phyloP scores from a whole-genome alignment of 2,329 filamentous ascomycete species.

The Colletotrichum plurivorum region DNA sequence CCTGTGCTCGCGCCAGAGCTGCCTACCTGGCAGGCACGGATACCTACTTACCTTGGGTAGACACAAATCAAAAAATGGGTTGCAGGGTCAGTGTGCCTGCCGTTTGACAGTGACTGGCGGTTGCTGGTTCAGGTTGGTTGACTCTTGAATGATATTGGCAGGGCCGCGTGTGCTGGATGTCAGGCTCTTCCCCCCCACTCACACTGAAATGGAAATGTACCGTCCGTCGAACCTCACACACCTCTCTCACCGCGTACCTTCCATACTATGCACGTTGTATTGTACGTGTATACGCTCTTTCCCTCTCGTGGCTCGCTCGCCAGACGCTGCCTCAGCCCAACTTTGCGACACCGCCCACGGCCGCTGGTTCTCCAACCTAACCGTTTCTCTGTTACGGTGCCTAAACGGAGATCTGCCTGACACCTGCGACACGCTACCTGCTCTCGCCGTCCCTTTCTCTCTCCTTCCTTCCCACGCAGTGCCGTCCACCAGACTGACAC shows the following conservation, averaged over 20 bases:
- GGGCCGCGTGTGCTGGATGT: constrained; percentile 15
- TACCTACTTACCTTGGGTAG: too few relatives aligned
- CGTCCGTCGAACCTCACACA: constrained; percentile 13
- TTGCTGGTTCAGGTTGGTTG: constrained; percentile 2
- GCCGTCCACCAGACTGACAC: constrained; percentile 30
- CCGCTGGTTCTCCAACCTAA: background rate
- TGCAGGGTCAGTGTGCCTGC: constrained; percentile 25
- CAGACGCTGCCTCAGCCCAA: constrained; percentile 12
- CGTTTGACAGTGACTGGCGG: constrained; percentile 2
- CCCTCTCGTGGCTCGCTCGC: background rate
- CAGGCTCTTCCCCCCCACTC: constrained; percentile 6
- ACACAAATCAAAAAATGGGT: background rate
- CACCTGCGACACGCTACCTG: background rate
- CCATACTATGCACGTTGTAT: background rate
- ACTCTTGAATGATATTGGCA: constrained; percentile 1
- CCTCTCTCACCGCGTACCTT: background rate
- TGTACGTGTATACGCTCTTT: background rate
- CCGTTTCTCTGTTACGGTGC: background rate
- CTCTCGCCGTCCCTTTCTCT: background rate
- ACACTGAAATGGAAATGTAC: constrained; percentile 22
- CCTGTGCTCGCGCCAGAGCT: background rate
- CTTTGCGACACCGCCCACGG: background rate
- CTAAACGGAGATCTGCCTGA: background rate
- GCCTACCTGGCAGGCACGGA: too few relatives aligned
- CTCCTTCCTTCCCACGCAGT: constrained; percentile 14